Percentiles rank a stretch among this genome's conserved stretches.
These are phyloP conservation scores for Albugo candida DNA, from an alignment of 352 stramenopile species.

Conservation along the genomic window DNA sequence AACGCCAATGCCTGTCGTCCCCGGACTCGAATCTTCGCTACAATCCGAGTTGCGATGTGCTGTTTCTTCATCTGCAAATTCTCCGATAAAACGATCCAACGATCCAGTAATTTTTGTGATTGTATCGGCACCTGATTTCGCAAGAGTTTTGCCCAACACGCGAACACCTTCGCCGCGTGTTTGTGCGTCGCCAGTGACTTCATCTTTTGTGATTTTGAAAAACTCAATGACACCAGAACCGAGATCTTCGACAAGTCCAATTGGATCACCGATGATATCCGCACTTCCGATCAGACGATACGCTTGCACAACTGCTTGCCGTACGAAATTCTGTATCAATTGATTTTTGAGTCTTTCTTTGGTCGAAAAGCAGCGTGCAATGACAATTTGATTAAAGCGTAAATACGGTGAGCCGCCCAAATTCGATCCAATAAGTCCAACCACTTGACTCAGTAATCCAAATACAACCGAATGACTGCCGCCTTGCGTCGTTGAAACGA, in stretches of 20 bases:
- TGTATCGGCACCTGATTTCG: slow-evolving; percentile 48
- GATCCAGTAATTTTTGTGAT: slow-evolving; percentile 71
- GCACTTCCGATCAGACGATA: slow-evolving; percentile 68
- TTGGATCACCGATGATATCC: slow-evolving; percentile 75
- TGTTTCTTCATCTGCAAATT: slow-evolving; percentile 33
- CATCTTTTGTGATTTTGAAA: slow-evolving; percentile 76
- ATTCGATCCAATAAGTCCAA: slow-evolving; percentile 69
- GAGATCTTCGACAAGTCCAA: slow-evolving; percentile 72
- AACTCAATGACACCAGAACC: slow-evolving; percentile 75
- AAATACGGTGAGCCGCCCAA: slow-evolving; percentile 66
- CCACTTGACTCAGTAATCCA: slow-evolving; percentile 54
- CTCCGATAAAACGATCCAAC: slow-evolving; percentile 68
- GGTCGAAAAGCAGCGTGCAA: slow-evolving; percentile 64
- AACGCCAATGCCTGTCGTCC: slow-evolving; percentile 3
- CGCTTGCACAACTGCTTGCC: slow-evolving; percentile 62
- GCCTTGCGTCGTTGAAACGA: slow-evolving; percentile 36
- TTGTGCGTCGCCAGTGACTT: slow-evolving; percentile 58
- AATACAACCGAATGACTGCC: slow-evolving; percentile 57
- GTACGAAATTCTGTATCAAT: slow-evolving; percentile 64
- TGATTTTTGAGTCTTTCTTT: slow-evolving; percentile 60
- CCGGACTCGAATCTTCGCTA: slow-evolving; percentile 4
- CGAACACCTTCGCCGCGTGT: slow-evolving; percentile 74
- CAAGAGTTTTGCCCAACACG: slow-evolving; percentile 69
- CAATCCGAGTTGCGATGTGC: slow-evolving; percentile 7
- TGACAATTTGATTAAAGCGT: slow-evolving; percentile 72